Evolutionary conservation across 2,329 filamentous ascomycete species (phyloP), one percentile per base, ranked within the genome.

Genomic region (Exophiala phaeomuriformis): DNA sequence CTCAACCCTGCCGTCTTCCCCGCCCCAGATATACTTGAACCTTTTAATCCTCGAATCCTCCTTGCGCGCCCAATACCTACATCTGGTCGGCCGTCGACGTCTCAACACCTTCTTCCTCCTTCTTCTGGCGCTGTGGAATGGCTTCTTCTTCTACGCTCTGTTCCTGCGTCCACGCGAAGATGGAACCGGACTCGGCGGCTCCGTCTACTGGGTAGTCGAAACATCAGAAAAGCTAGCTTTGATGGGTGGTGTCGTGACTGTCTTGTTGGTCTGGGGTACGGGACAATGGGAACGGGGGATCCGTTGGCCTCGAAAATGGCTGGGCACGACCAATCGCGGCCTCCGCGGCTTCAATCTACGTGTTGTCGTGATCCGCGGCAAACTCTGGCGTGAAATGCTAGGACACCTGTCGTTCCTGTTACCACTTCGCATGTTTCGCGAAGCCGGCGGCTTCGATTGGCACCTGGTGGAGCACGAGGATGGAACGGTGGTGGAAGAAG

Each of bases 131-230:
- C 66, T 85, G 30, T 98, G 93, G 93, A 84, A 89, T 44, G 72
- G 81, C 57, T 85, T 86, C 64, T 97, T 96, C 72, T 83, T 83
- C 60, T 96, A 96, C 71, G 85, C 88, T 7, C 80, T 97, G 46
- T 97, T 95, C 75, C 80, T 97, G 61, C 86, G 89, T n/a, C 90
- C 90, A n/a, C 83, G 91, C 61, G 91, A 96, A 70, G 91, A 97
- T 75, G 91, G 91, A 61, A 83, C 81, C 61, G 91, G 91, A 36
- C 51, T 52, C 33, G 93, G 93, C 49, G 91, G 93, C 32, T 91
- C 86, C 9, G 89, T 95, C 49, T 98, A 98, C 77, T 97, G 91
- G 91, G 84, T 94, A 30, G 81, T 97, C 2, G 91, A 97, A 65
- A 88, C 87, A 67, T 81, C 81, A 5, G 88, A 97, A 72, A 94